Base-by-base conservation (phyloP, 805 yeast genomes). In the Blastobotrys parvus region DNA sequence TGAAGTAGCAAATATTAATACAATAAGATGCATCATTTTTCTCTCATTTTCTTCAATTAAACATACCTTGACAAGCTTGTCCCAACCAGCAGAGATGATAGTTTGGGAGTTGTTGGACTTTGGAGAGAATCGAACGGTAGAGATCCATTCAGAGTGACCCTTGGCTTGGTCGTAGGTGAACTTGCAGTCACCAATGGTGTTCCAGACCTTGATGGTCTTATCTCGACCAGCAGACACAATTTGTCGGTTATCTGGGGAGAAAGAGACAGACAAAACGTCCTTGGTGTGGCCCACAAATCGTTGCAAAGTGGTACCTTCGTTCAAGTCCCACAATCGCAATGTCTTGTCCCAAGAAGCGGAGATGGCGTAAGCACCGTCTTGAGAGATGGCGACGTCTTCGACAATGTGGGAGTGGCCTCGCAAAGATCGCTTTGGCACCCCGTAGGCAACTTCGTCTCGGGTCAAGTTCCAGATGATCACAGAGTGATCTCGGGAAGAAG, bases 341-440 rank as follows among this genome's bases (percentile, higher is more conserved):
- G 98, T 89, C 78, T 84, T 87, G 73, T 92, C 98, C 99, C 99
- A 92, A 63, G 98, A 92, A 65, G 94, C 96, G 55, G 98, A 92
- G 70, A 92, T 76, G 65, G 97, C 97, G 78, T 80, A 90, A 65
- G 82, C 80, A 71, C 97, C 97, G 69, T 92, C 98, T 67, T 94
- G 88, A 56, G 97, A 86, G 74, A 92, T 83, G 68, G 92, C 85
- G 69, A 88, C 90, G 69, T 92, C 98, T 75, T 88, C 89, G 60
- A 92, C 95, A 65, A 92, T 90, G 88, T 92, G 98, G 61, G 95
- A 83, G 87, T 92, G 98, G 68, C 98, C 99, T 68, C 78, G 83
- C 71, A 92, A 81, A 59, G 97, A 86, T 74, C 82, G 87, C 78
- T 88, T 86, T 71, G 99, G 94, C 63, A 86, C 88, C 82, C 98